phyloP scores from a whole-genome alignment of 2,329 filamentous ascomycete genomes.

The Cladorrhinum sp. region DNA sequence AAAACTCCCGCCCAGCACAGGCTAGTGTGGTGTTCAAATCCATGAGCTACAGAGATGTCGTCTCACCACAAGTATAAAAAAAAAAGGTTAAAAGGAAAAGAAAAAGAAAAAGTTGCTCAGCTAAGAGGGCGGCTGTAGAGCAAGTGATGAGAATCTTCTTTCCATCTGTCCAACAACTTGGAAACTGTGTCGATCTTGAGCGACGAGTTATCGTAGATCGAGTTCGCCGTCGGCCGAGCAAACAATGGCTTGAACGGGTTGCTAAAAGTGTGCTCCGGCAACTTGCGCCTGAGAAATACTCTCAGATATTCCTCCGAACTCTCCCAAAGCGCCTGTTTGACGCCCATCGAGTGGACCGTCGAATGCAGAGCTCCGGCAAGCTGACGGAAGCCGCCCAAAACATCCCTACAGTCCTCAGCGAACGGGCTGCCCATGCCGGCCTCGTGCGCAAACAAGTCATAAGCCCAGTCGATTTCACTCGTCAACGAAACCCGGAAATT shows the following conservation, averaged over 20 bases:
- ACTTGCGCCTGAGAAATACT: neutral
- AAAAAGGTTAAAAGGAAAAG: slow-evolving; percentile 1
- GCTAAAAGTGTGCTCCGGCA: neutral
- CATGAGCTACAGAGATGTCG: too few relatives aligned
- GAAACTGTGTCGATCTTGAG: neutral
- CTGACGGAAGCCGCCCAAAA: slow-evolving; percentile 38
- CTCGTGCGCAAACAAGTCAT: slow-evolving; percentile 41
- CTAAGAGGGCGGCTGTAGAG: neutral
- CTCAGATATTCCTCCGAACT: neutral
- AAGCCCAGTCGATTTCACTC: slow-evolving; percentile 39
- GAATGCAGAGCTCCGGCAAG: slow-evolving; percentile 36
- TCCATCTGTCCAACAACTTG: neutral
- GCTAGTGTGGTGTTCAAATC: too few relatives aligned
- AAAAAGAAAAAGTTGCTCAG: neutral
- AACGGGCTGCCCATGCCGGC: slow-evolving; percentile 38
- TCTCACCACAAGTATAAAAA: neutral
- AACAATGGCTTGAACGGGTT: neutral
- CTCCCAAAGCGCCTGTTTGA: slow-evolving; percentile 13
- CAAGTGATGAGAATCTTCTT: neutral
- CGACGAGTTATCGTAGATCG: neutral
- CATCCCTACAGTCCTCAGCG: slow-evolving; percentile 37
- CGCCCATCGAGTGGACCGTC: slow-evolving; percentile 17
- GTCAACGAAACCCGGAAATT: neutral
- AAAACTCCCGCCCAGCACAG: too few relatives aligned
- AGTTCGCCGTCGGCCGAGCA: neutral